Conservation (phyloP, 768 basidiomycete species). For the Pleurotus djamor region DNA sequence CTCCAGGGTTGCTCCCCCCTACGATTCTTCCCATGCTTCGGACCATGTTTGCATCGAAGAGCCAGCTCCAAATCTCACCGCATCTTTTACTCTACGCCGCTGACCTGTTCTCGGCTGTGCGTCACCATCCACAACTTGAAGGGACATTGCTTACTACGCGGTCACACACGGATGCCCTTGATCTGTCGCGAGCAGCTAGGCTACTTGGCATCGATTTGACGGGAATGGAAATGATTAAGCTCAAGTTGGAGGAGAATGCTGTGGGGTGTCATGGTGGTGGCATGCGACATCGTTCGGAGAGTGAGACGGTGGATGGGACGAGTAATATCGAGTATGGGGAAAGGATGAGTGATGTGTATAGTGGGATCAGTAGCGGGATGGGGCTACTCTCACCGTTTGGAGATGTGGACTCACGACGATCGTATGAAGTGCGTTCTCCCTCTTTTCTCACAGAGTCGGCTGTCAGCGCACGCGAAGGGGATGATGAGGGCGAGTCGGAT, state of each 20-base stretch:
- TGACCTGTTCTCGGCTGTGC: slow-evolving; percentile 71
- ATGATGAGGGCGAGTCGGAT: neutral
- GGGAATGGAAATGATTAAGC: slow-evolving; percentile 53
- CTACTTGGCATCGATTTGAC: slow-evolving; percentile 62
- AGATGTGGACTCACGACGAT: neutral
- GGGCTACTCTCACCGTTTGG: slow-evolving; percentile 4
- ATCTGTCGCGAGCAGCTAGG: slow-evolving; percentile 63
- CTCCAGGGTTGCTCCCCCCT: slow-evolving; percentile 18
- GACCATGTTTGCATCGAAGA: slow-evolving; percentile 23
- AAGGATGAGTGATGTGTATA: slow-evolving; percentile 4
- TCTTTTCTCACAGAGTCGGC: neutral
- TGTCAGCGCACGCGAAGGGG: neutral
- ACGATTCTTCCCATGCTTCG: slow-evolving; percentile 26
- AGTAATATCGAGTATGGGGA: slow-evolving; percentile 2
- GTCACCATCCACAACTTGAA: slow-evolving; percentile 70
- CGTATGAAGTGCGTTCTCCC: neutral
- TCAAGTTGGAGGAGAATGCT: slow-evolving; percentile 11
- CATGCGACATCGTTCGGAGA: neutral
- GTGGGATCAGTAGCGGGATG: slow-evolving; percentile 5
- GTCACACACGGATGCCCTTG: slow-evolving; percentile 61
- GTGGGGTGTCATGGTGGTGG: neutral
- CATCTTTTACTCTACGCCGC: slow-evolving; percentile 61
- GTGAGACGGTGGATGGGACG: neutral
- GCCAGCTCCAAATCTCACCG: slow-evolving; percentile 44
- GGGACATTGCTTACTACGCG: slow-evolving; percentile 63